Conservation (phyloP, 257 asterid genomes). For the Petrea volubilis region DNA sequence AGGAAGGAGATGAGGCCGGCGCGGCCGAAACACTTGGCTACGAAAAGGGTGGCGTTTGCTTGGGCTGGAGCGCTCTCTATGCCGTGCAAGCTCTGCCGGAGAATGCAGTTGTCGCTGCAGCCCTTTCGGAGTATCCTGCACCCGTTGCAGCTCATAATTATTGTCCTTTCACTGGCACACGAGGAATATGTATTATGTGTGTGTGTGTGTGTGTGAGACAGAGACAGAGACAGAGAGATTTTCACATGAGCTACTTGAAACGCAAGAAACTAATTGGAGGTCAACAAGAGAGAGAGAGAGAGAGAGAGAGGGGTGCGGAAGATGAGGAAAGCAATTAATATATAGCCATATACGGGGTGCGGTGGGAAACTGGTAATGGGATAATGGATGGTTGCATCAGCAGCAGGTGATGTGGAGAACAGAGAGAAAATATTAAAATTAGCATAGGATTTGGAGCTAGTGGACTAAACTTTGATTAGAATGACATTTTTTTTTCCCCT, state of each 20-base stretch:
- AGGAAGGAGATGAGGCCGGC: conserved; percentile 80
- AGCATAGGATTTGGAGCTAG: not conserved
- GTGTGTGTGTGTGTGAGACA: too few relatives aligned
- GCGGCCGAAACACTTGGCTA: conserved; percentile 74
- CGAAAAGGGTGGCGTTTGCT: conserved; percentile 69
- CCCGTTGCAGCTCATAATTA: conserved; percentile 71
- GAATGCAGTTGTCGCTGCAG: conserved; percentile 66
- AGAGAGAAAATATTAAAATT: not conserved
- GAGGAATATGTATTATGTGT: not conserved
- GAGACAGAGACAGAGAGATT: too few relatives aligned
- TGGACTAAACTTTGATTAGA: not conserved
- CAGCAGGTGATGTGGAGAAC: conserved; percentile 2
- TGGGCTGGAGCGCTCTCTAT: conserved; percentile 62
- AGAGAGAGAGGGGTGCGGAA: conserved; percentile 5
- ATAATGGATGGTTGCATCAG: not conserved
- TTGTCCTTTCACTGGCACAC: not conserved
- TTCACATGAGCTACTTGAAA: not conserved
- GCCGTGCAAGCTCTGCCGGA: conserved; percentile 56
- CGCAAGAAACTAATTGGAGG: not conserved
- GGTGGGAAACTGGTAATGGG: not conserved
- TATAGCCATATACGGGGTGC: conserved; percentile 25
- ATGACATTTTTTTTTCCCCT: too few relatives aligned
- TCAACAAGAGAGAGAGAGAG: not conserved
- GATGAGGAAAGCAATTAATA: conserved; percentile 1
- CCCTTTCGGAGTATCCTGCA: conserved; percentile 77